Base-by-base conservation (phyloP, 345 rosid genomes). In the Aquilaria yunnanensis region DNA sequence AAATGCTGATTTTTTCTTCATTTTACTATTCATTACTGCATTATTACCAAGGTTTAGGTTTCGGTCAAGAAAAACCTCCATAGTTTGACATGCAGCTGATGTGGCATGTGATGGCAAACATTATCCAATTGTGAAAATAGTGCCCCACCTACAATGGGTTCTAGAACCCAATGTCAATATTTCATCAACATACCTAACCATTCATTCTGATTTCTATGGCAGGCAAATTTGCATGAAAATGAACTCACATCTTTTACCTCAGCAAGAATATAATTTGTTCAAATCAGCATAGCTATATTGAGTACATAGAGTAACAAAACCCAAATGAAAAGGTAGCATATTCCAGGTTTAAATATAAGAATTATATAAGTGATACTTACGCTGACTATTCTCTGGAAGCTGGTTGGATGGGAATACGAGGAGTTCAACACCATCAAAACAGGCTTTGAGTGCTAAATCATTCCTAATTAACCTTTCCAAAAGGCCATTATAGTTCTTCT, bases 391-490 rank as follows among this genome's bases (percentile, higher is more conserved):
- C 69, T 73, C 81, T 45, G 98, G 98, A 71, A 95, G 96, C 68
- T 77, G 98, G 66, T 74, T 84, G 69, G 99, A 95, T 51, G 98
- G 78, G 63, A 89, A 95, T 71, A 95, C 79, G 74, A 91, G 63
- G 54, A 95, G 86, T 64, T 95, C 97, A 68, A 85, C 83, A 54
- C 74, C 85, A 62, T 81, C 92, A 50, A 83, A 74, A 75, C 70
- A 73, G 80, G 85, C 99, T 74, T 83, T 87, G 62, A 95, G 76
- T 55, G 96, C 99, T 74, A 91, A 71, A 81, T 95, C 98, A 34
- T 76, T 80, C 75, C 79, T 80, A 59, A 91, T 86, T 93, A 91
- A 81, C 72, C 72, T 69, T 67, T 91, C 97, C 80, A 89, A 64
- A 65, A 91, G 81, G 65, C 78, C 70, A 78, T 78, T 91, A 83